Conservation (phyloP, 352 stramenopile species). For the Phytophthora nicotianae region DNA sequence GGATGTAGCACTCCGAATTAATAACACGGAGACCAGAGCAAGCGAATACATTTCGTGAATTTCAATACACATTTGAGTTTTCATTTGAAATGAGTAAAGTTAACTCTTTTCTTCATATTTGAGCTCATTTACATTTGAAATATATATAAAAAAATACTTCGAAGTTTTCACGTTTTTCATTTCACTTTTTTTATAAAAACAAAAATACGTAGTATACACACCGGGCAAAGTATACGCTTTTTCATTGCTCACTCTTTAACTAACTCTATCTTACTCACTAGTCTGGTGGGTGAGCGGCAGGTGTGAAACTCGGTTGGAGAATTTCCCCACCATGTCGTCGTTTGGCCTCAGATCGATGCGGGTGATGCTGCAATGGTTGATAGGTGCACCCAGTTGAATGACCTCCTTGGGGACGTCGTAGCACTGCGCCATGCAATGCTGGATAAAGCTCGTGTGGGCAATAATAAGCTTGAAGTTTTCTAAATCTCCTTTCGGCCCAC, state of each 20-base stretch:
- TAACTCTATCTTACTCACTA: conserved; percentile 57
- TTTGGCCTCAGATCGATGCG: conserved; percentile 61
- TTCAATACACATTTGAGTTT: conserved; percentile 30
- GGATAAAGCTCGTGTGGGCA: conserved; percentile 80
- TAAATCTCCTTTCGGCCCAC: conserved; percentile 23
- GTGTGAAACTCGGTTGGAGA: conserved; percentile 70
- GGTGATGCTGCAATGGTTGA: conserved; percentile 77
- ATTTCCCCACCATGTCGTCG: conserved; percentile 57
- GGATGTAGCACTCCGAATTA: conserved; percentile 24
- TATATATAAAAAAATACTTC: no score
- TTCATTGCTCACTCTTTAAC: conserved; percentile 17
- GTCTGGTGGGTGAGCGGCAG: conserved; percentile 76
- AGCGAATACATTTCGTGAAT: conserved; percentile 23
- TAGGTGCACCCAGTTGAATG: conserved; percentile 75
- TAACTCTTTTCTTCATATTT: no score
- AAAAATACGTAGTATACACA: no score
- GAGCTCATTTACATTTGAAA: no score
- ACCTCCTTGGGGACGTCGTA: conserved; percentile 75
- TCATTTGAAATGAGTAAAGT: not conserved
- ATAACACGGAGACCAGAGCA: conserved; percentile 23
- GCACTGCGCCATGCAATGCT: conserved; percentile 72
- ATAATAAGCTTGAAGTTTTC: conserved; percentile 79
- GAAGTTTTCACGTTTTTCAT: no score
- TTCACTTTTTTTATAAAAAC: no score
- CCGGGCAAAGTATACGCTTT: no score